Evolutionary conservation across 345 rosid genomes (phyloP).

Genomic region (Moricandia moricandioides): DNA sequence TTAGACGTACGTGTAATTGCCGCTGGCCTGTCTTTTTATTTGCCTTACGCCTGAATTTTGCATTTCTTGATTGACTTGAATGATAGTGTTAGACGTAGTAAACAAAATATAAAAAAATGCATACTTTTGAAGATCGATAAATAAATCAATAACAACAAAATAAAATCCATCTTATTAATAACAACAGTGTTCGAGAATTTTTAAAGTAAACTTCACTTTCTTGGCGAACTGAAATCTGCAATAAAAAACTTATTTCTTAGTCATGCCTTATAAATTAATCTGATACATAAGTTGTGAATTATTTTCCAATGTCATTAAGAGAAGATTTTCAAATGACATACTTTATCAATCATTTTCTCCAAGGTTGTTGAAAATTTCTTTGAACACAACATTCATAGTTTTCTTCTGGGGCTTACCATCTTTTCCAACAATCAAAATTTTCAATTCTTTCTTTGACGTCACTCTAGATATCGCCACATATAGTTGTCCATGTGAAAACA

Average conservation of each 20-base stretch:
- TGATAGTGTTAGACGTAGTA: not conserved
- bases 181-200: not conserved
- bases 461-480: not conserved
- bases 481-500: not conserved
- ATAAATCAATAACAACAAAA: not conserved
- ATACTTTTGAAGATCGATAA: not conserved
- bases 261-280: not conserved
- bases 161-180: not conserved
- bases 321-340: not conserved
- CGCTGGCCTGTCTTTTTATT: not conserved
- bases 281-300: not conserved
- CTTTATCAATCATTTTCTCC: not conserved
- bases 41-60: not conserved
- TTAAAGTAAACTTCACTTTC: not conserved
- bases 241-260: not conserved
- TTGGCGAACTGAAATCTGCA: not conserved
- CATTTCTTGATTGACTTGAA: not conserved
- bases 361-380: not conserved
- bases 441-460: not conserved
- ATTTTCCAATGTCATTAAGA: not conserved
- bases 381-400: not conserved
- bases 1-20: not conserved
- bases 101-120: too few relatives aligned
- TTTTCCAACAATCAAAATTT: not conserved
- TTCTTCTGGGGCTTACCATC: not conserved